These are phyloP conservation scores for Termitomyces sp. DNA, from an alignment of 768 basidiomycete genomes.

Conservation along the genomic window DNA sequence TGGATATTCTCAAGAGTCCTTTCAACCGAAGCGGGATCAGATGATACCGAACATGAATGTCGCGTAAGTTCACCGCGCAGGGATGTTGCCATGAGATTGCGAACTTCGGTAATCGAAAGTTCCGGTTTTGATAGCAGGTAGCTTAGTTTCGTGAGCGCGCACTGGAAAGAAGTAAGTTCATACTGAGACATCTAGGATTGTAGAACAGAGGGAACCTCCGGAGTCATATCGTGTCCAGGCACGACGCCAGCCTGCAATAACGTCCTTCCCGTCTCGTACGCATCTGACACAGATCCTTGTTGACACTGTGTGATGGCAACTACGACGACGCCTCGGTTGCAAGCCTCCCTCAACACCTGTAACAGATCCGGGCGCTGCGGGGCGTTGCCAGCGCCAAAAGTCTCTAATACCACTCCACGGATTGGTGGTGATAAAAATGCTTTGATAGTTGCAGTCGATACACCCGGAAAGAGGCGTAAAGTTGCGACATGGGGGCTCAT, in stretches of 20 bases:
- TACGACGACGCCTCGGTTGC: slow-evolving; percentile 76
- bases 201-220: slow-evolving; percentile 52
- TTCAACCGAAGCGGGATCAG: slow-evolving; percentile 34
- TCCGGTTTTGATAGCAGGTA: slow-evolving; percentile 88
- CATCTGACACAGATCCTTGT: slow-evolving; percentile 80
- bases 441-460: slow-evolving; percentile 64
- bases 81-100: slow-evolving; percentile 68
- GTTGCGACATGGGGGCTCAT: slow-evolving; percentile 82
- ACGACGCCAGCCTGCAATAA: slow-evolving; percentile 72
- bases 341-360: slow-evolving; percentile 73
- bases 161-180: slow-evolving; percentile 36
- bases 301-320: slow-evolving; percentile 90
- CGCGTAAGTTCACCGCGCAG: slow-evolving; percentile 86
- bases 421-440: slow-evolving; percentile 74
- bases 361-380: slow-evolving; percentile 77
- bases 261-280: slow-evolving; percentile 74
- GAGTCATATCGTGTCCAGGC: slow-evolving; percentile 89
- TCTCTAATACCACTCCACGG: slow-evolving; percentile 81
- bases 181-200: background rate
- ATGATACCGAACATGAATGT: slow-evolving; percentile 34
- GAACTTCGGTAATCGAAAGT: slow-evolving; percentile 59
- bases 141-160: slow-evolving; percentile 83
- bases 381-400: slow-evolving; percentile 91
- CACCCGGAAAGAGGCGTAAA: slow-evolving; percentile 83
- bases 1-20: slow-evolving; percentile 56